Percentiles rank a stretch among this genome's conserved stretches.
Evolutionary conservation across 345 rosid genomes (phyloP).

Genomic region (sweet orange (Citrus sinensis)): DVS_A1.0 CM039164.1:24124001-24124500

Average conservation of each 20-base stretch:
- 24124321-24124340: background rate
- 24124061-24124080: background rate
- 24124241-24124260: background rate
- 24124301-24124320: background rate
- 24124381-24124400: background rate
- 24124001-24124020: background rate
- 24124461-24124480: background rate
- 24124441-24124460: background rate
- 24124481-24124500: background rate
- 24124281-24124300: background rate
- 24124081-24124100: background rate
- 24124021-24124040: background rate
- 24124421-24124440: background rate
- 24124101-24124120: background rate
- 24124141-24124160: background rate
- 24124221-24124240: background rate
- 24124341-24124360: background rate
- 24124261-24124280: background rate
- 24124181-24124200: background rate
- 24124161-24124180: background rate
- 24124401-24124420: background rate
- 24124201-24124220: background rate
- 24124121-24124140: background rate
- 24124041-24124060: background rate
- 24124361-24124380: background rate